Evolutionary conservation across 148 eudicot species (phyloP), one percentile per base, ranked within the genome.

Genomic region (Silene conica): DNA sequence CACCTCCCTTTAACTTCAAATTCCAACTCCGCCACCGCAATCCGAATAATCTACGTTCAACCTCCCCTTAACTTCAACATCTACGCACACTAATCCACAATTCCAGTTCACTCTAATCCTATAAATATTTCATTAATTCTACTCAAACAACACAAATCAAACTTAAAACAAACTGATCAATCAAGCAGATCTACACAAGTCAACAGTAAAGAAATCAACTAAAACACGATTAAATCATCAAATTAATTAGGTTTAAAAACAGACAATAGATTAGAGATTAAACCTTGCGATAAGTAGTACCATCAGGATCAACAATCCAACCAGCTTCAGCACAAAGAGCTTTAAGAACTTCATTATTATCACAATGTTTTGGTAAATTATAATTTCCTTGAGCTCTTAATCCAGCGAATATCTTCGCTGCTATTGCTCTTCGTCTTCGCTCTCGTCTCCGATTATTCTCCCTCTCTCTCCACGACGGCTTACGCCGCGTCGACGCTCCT

Each of bases 401-500:
- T 0, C 97, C 97, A 0, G 87, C 15, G 41, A 90, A 92, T 15
- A 92, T 90, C 82, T 92, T 92, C 6, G 97, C 96, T 4, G 96
- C 96, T 34, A 92, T 74, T 0, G 97, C 97, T 25, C 97, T 85
- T 75, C 97, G 69, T 56, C 96, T 50, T 76, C 97, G 80, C 83
- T 92, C 97, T 78, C 97, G 84, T 83, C 96, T 82, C 83, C 96
- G 69, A 52, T 90, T 92, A 64, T 90, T 92, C 84, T 92, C 97
- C 45, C 96, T 85, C 80, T 92, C 97, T 46, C 96, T 84, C 97
- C 96, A 92, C 13, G 97, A 92, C 31, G 97, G 97, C 73, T 87
- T 92, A 86, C 97, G 80, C 83, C 97, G 79, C 63, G 76, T 48
- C 6, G 68, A 11, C 54, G 13, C 2, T 48, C 54, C 54, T 48